Conservation (phyloP, 2,329 filamentous ascomycete genomes). For the Blumeria hordei region DNA sequence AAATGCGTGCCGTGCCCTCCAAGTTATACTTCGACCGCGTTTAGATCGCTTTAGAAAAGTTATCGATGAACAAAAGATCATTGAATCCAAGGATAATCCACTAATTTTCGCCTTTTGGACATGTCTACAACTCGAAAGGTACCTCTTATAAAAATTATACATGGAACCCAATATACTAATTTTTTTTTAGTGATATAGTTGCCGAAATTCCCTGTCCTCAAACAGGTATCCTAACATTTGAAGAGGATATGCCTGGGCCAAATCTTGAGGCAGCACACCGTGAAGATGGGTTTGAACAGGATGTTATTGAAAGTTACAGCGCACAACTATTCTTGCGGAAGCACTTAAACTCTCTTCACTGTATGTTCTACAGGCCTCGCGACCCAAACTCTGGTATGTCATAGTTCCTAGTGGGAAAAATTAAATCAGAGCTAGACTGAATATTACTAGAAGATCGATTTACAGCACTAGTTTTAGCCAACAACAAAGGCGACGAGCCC, state of each 20-base stretch:
- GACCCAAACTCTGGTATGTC: slow-evolving; percentile 1
- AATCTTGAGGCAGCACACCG: slow-evolving; percentile 24
- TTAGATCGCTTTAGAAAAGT: slow-evolving; percentile 17
- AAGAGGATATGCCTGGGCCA: slow-evolving; percentile 42
- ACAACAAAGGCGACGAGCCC: slow-evolving; percentile 3
- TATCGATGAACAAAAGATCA: neutral
- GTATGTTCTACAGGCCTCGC: slow-evolving; percentile 15
- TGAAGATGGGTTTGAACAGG: slow-evolving; percentile 20
- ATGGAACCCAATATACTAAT: neutral
- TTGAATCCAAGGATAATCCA: slow-evolving; percentile 28
- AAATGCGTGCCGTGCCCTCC: slow-evolving; percentile 30
- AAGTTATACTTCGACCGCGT: slow-evolving; percentile 50
- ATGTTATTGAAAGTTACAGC: slow-evolving; percentile 33
- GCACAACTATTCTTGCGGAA: slow-evolving; percentile 41
- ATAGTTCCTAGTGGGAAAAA: neutral
- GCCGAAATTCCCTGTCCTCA: slow-evolving; percentile 52
- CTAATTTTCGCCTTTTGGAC: slow-evolving; percentile 73
- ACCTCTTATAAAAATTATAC: slow-evolving; percentile 6
- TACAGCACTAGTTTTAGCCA: slow-evolving; percentile 3
- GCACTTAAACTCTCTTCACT: slow-evolving; percentile 37
- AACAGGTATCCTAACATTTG: slow-evolving; percentile 34
- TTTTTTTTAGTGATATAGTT: slow-evolving; percentile 47
- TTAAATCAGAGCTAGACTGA: neutral
- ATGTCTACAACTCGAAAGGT: slow-evolving; percentile 79
- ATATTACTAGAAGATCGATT: neutral